Percentiles rank a stretch among this genome's conserved stretches.
These are phyloP conservation scores for Vaccinium corymbosum DNA, from an alignment of 148 eudicot species.

Conservation along the genomic window DNA sequence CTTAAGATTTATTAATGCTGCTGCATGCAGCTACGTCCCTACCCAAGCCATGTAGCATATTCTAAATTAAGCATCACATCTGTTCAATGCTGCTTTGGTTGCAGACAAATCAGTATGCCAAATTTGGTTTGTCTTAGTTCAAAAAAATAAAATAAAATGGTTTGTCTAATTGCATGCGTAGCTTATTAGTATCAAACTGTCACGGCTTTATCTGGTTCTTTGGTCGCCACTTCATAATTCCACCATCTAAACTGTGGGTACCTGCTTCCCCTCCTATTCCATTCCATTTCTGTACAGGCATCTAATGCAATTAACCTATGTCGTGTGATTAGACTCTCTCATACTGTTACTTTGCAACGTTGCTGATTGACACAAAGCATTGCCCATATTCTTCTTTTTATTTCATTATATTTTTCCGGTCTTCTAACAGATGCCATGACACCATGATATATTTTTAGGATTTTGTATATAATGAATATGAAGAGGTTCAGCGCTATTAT, in stretches of 20 bases:
- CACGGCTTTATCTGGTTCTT: background rate
- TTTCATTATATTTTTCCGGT: background rate
- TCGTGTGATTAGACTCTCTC: background rate
- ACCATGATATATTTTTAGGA: conserved; percentile 40
- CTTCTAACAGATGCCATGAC: conserved; percentile 10
- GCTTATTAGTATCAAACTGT: background rate
- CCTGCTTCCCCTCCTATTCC: background rate
- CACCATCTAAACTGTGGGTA: background rate
- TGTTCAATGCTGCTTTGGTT: background rate
- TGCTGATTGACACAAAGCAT: background rate
- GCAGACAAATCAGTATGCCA: background rate
- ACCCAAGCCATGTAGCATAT: background rate
- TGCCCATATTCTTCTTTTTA: background rate
- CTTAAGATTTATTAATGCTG: background rate
- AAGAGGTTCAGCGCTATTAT: conserved; percentile 66
- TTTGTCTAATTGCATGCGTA: background rate
- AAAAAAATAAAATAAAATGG: too few species aligned
- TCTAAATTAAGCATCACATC: background rate
- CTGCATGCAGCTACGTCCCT: background rate
- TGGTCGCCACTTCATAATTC: background rate
- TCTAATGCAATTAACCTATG: background rate
- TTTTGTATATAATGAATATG: conserved; percentile 65
- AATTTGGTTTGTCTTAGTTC: background rate
- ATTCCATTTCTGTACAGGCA: background rate
- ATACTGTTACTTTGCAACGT: background rate